Evolutionary conservation across 2,329 filamentous ascomycete species (phyloP), one percentile per base, ranked within the genome.

Genomic region (Stylonectria norvegica): DNA sequence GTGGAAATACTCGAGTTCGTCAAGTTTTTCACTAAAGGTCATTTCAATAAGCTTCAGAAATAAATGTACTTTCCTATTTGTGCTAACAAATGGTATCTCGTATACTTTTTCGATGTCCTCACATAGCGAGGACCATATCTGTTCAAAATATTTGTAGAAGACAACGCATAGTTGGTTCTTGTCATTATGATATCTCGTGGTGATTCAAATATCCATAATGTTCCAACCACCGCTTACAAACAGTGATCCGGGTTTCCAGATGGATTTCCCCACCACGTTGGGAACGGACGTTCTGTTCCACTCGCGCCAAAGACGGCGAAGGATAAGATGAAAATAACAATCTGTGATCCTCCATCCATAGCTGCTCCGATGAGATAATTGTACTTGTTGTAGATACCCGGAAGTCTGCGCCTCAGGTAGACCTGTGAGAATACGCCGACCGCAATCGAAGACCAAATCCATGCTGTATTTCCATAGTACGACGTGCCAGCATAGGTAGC

Each of bases 401-500:
- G 57, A 7, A 45, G 25, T 3, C 53, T 44, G 10, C 46, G 49
- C 4, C 58, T 40, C 4, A 61, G 40, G 35, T 50, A 61, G 11
- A 52, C 41, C 33, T 60, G 58, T 5, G 49, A 55, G 20, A 64
- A 55, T 19, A 63, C 56, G 6, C 63, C 65, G 11, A 63, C 44
- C 1, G 51, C 49, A 38, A 66, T 64, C 20, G 55, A 64, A 0
- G 53, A 52, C 43, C 58, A 48, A 11, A 68, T 51, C 16, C 60
- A 64, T 3, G 61, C 59, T 32, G 69, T 52, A 20, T 43, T 67
- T 4, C 68, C 70, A 20, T 66, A 64, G 34, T 57, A 67, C 1
- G 68, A 56, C 34, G 57, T 62, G 6, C 68, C 67, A 27, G 69
- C 54, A 47, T 59, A 71, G 55, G 60, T 64, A 20, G 61, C 45